These are phyloP conservation scores for Trypanosoma platydactyli DNA, from an alignment of 208 protist genomes.

Conservation along the genomic window DNA sequence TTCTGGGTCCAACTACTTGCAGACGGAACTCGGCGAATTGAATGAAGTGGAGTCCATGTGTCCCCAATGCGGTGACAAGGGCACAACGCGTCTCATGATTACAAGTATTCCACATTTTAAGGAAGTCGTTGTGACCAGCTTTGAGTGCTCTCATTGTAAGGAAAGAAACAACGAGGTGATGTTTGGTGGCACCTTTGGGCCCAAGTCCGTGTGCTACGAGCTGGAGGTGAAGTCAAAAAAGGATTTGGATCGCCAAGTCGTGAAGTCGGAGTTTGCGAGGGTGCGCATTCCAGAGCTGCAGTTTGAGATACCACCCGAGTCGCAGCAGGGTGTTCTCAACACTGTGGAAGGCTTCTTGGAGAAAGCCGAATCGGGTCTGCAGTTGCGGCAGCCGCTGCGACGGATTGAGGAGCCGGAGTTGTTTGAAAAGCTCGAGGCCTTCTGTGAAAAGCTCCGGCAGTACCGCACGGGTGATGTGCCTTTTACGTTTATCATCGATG, in stretches of 20 bases:
- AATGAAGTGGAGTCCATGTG: slow-evolving; percentile 90
- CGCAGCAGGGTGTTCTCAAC: slow-evolving; percentile 89
- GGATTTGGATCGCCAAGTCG: slow-evolving; percentile 93
- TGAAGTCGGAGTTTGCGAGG: slow-evolving; percentile 92
- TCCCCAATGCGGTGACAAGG: slow-evolving; percentile 80
- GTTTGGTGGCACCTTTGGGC: slow-evolving; percentile 84
- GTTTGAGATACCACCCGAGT: slow-evolving; percentile 92
- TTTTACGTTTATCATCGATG: slow-evolving; percentile 94
- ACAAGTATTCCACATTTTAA: slow-evolving; percentile 92
- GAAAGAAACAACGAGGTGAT: slow-evolving; percentile 90
- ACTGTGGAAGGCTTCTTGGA: slow-evolving; percentile 94
- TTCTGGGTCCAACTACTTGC: slow-evolving; percentile 50
- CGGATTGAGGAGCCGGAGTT: slow-evolving; percentile 76
- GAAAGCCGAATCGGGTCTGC: slow-evolving; percentile 74
- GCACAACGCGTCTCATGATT: slow-evolving; percentile 90
- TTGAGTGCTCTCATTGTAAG: slow-evolving; percentile 86
- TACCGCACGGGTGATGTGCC: slow-evolving; percentile 62
- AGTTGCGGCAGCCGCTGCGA: slow-evolving; percentile 75
- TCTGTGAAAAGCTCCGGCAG: slow-evolving; percentile 70
- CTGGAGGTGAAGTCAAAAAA: slow-evolving; percentile 76
- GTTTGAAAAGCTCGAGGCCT: slow-evolving; percentile 76
- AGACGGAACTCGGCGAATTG: slow-evolving; percentile 86
- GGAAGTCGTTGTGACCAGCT: slow-evolving; percentile 91
- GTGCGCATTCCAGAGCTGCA: slow-evolving; percentile 91
- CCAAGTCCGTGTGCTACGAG: slow-evolving; percentile 83